Conservation (phyloP, 1,139 yeast species). For the Yamadazyma atlantica region DNA sequence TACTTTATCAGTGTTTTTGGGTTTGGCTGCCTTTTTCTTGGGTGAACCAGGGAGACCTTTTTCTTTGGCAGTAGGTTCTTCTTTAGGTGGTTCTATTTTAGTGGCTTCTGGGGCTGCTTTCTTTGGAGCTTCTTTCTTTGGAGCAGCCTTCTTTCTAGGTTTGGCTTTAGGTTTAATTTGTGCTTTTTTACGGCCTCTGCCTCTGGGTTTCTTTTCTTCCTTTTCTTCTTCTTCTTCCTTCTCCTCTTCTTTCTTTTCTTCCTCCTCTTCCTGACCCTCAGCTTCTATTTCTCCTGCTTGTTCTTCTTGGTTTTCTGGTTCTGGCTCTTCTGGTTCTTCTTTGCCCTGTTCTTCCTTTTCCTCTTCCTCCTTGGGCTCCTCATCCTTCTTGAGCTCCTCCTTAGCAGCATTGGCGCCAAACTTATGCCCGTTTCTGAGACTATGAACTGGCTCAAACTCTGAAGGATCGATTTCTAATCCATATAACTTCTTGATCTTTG, state of each 20-base stretch:
- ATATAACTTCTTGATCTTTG: conserved; percentile 13
- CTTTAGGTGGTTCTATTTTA: not conserved
- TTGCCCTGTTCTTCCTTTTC: conserved; percentile 1
- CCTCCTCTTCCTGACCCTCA: not conserved
- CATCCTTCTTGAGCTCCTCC: not conserved
- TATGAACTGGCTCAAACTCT: conserved; percentile 20
- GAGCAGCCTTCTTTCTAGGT: too few relatives aligned
- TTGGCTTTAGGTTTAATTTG: too few relatives aligned
- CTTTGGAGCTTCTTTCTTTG: too few relatives aligned
- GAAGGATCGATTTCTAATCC: conserved; percentile 23
- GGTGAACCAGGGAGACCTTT: too few relatives aligned
- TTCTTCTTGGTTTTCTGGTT: conserved; percentile 2
- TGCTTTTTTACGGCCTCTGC: conserved; percentile 1
- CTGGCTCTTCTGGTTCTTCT: not conserved
- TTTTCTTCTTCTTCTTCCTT: not conserved
- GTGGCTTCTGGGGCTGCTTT: too few relatives aligned
- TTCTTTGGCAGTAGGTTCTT: not conserved
- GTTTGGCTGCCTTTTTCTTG: conserved; percentile 3
- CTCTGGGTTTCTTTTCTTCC: conserved; percentile 3
- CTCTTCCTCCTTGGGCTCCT: conserved; percentile 1
- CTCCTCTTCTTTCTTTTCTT: not conserved
- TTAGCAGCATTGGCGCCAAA: too few relatives aligned
- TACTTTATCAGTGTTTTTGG: too few relatives aligned
- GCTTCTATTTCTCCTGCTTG: conserved; percentile 2
- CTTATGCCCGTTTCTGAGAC: conserved; percentile 23